Percentiles rank a stretch among this genome's conserved stretches.
Evolutionary conservation across 225 moss, liverwort and hornwort species (phyloP).

Genomic region (Rhytidiadelphus loreus): DNA sequence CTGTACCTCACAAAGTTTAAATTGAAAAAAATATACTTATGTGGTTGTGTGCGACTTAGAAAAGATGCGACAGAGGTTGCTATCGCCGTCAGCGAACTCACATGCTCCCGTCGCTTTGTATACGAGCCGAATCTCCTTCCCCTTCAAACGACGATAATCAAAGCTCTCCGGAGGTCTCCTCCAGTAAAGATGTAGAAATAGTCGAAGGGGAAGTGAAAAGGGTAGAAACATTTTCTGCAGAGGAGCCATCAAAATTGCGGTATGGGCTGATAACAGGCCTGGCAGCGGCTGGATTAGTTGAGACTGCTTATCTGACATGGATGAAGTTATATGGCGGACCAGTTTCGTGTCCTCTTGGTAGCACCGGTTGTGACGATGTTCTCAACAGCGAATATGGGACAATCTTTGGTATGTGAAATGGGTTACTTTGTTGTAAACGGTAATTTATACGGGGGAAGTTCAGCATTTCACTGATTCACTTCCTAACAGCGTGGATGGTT

Average conservation of each 20-base stretch:
- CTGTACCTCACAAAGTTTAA: neutral
- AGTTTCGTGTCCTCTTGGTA: conserved; percentile 59
- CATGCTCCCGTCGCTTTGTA: neutral
- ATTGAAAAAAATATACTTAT: neutral
- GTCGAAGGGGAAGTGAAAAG: conserved; percentile 11
- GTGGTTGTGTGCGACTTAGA: conserved; percentile 24
- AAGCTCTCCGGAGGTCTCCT: conserved; percentile 4
- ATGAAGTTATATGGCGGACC: conserved; percentile 59
- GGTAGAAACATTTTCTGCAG: neutral
- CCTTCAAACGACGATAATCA: conserved; percentile 10
- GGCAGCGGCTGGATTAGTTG: conserved; percentile 60
- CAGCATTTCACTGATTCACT: neutral
- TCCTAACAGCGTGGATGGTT: neutral
- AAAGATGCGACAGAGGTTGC: conserved; percentile 25
- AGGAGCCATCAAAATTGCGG: conserved; percentile 39
- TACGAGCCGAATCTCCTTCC: conserved; percentile 14
- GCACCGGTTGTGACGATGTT: conserved; percentile 67
- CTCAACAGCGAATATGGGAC: conserved; percentile 86
- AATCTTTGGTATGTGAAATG: conserved; percentile 43
- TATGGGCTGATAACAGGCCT: conserved; percentile 70
- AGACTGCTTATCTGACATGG: conserved; percentile 88
- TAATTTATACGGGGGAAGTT: neutral
- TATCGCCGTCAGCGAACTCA: neutral
- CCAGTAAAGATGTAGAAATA: neutral
- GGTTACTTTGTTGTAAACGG: neutral